These are phyloP conservation scores for Chytriomyces hyalinus DNA, from an alignment of 192 early-diverging fungal species.

Conservation along the genomic window DNA sequence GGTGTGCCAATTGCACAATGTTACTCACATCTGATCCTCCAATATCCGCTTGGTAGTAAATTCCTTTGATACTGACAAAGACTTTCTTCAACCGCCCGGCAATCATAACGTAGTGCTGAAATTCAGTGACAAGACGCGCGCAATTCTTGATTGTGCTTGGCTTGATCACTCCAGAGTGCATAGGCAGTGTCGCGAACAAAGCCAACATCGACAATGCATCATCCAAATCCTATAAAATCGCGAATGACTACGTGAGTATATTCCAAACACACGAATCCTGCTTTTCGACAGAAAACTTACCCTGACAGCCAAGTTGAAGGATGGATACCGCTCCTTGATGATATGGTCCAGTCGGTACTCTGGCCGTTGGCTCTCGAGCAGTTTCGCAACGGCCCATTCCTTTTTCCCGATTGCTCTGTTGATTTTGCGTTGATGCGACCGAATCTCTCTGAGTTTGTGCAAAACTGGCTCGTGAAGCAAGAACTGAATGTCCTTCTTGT, in stretches of 20 bases:
- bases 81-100: conserved; percentile 80
- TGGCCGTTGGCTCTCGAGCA: conserved; percentile 78
- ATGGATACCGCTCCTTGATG: conserved; percentile 81
- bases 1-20: neutral
- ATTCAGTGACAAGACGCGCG: conserved; percentile 85
- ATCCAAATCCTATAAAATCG: conserved; percentile 78
- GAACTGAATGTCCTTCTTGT: conserved; percentile 94
- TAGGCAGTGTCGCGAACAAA: conserved; percentile 90
- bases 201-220: conserved; percentile 98
- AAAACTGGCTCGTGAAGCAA: conserved; percentile 93
- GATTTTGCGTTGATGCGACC: conserved; percentile 85
- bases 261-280: neutral
- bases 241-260: neutral
- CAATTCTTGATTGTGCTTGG: conserved; percentile 57
- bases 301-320: conserved; percentile 28
- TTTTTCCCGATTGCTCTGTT: conserved; percentile 83
- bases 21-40: conserved; percentile 73
- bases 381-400: conserved; percentile 77
- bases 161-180: conserved; percentile 58
- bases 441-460: conserved; percentile 90
- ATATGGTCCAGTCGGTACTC: conserved; percentile 91
- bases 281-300: neutral
- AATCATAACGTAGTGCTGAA: conserved; percentile 89
- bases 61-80: conserved; percentile 98
- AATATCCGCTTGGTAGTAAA: conserved; percentile 99